A percentile compares a stretch with the other conserved stretches of the same genome.
These are phyloP conservation scores for Acer negundo DNA, from an alignment of 345 rosid genomes.

Conservation along the genomic window DNA sequence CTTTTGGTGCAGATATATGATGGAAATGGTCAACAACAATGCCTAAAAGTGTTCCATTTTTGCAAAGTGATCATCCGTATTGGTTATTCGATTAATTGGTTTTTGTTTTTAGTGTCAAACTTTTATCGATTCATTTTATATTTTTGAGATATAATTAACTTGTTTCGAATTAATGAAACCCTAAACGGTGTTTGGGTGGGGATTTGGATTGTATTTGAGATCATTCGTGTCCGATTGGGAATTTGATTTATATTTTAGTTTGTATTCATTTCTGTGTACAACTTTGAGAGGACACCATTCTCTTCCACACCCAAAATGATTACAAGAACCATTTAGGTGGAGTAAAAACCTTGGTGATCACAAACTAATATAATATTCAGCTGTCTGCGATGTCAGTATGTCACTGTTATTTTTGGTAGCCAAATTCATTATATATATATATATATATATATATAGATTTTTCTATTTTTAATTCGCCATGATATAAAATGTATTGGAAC, in stretches of 20 bases:
- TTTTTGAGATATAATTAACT: no score
- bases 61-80: neutral
- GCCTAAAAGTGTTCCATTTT: neutral
- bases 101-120: neutral
- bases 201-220: neutral
- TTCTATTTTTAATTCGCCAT: no score
- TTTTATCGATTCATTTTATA: neutral
- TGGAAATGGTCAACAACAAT: neutral
- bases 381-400: neutral
- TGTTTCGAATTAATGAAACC: neutral
- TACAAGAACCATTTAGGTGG: neutral
- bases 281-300: neutral
- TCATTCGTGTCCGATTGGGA: no score
- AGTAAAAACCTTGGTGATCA: neutral
- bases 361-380: neutral
- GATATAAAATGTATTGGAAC: no score
- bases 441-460: no score
- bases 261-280: neutral
- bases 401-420: neutral
- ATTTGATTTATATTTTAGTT: neutral
- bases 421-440: no score
- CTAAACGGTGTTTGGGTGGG: neutral
- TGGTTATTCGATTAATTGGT: neutral
- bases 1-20: neutral
- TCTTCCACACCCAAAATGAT: neutral